Percentiles rank a stretch among this genome's conserved stretches.
Conservation (phyloP, 306 rosid genomes). For the Citrullus mucosospermus region DNA sequence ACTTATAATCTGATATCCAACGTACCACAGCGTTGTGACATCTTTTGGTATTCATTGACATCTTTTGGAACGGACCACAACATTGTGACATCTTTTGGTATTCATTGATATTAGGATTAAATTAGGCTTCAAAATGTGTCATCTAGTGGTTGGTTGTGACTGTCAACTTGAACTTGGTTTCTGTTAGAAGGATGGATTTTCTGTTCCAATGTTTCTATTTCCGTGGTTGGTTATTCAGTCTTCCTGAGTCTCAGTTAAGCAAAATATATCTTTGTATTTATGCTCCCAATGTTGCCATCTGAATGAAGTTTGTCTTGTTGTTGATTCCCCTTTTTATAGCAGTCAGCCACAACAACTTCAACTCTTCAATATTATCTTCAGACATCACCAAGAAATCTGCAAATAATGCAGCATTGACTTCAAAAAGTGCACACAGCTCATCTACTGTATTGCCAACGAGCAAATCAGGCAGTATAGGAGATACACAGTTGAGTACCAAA, state of each 20-base stretch:
- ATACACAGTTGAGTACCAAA: constrained; percentile 18
- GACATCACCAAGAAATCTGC: constrained; percentile 21
- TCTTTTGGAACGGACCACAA: neutral
- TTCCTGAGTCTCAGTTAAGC: neutral
- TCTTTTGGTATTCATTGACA: too few species aligned
- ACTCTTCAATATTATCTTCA: constrained; percentile 26
- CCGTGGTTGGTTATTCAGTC: neutral
- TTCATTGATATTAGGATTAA: neutral
- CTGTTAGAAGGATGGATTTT: neutral
- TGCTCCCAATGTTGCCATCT: neutral
- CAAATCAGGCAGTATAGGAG: constrained; percentile 15
- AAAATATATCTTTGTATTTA: neutral
- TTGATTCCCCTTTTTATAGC: constrained; percentile 12
- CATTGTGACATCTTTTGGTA: neutral
- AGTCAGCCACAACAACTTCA: constrained; percentile 28
- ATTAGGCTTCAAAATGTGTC: neutral
- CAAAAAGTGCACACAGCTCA: neutral
- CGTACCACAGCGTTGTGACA: too few species aligned
- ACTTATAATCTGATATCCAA: neutral
- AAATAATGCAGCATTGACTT: neutral
- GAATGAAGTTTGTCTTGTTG: neutral
- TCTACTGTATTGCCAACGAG: constrained; percentile 11
- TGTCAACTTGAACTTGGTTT: neutral
- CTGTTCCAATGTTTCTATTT: neutral
- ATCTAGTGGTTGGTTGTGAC: neutral